Conservation (phyloP, 306 rosid genomes). For the Boehmeria nivea region DNA sequence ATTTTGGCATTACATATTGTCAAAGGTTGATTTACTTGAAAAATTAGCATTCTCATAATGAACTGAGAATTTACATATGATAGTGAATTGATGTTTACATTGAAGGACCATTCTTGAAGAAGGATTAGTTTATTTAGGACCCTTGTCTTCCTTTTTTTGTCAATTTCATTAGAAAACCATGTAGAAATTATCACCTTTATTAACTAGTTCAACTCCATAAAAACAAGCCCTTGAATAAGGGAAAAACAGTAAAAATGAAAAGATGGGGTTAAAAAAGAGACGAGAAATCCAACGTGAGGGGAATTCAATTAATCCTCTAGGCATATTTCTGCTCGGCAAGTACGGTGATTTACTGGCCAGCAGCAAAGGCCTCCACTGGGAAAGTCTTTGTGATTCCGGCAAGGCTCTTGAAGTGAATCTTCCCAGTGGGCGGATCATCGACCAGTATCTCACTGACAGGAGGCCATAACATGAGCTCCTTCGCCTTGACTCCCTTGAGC, state of each 20-base stretch:
- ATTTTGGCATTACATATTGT: no score
- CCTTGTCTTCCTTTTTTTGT: no score
- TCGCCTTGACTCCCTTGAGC: constrained; percentile 85
- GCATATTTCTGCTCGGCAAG: constrained; percentile 8
- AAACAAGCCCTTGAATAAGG: constrained; percentile 1
- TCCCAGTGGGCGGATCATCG: constrained; percentile 49
- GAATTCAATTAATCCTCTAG: background rate
- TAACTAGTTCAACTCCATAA: background rate
- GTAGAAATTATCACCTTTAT: no score
- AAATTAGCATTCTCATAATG: no score
- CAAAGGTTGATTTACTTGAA: no score
- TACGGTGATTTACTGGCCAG: constrained; percentile 53
- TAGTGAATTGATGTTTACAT: no score
- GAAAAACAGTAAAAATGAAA: background rate
- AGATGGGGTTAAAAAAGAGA: background rate
- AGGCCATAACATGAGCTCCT: constrained; percentile 90
- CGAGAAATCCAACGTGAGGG: background rate
- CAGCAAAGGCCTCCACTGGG: constrained; percentile 80
- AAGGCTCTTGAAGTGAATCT: constrained; percentile 85
- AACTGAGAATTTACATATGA: no score
- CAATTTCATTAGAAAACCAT: no score
- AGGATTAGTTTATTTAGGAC: no score
- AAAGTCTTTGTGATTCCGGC: constrained; percentile 91
- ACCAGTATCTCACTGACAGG: constrained; percentile 72
- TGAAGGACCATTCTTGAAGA: no score